These are phyloP conservation scores for Dryas integrifolia DNA, from an alignment of 331 rosid species.

Conservation along the genomic window DNA sequence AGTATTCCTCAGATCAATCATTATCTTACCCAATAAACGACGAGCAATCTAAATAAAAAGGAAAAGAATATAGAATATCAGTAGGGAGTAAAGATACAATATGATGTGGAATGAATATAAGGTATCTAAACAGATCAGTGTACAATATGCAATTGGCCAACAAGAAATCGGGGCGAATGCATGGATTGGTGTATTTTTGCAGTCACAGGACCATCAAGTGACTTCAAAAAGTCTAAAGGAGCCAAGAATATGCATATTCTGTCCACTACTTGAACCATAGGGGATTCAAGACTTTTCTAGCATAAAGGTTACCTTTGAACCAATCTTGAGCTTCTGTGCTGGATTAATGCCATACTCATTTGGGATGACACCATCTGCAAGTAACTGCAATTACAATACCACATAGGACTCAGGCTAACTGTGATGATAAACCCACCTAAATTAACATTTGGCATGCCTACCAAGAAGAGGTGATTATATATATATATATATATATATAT, in stretches of 20 bases:
- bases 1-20: conserved; percentile 93
- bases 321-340: conserved; percentile 85
- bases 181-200: not conserved
- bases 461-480: conserved; percentile 7
- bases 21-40: conserved; percentile 85
- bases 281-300: not conserved
- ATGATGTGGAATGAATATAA: not conserved
- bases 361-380: conserved; percentile 98
- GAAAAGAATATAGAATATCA: conserved; percentile 6
- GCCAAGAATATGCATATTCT: not conserved
- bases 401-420: conserved; percentile 20
- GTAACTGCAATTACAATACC: conserved; percentile 52
- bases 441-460: conserved; percentile 12
- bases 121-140: not conserved
- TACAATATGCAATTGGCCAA: not conserved
- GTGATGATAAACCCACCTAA: conserved; percentile 12
- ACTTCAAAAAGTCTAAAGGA: not conserved
- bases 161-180: not conserved
- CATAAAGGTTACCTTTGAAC: conserved; percentile 69
- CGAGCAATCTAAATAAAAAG: conserved; percentile 73
- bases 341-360: conserved; percentile 98
- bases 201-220: not conserved
- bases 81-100: not conserved
- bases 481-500: too few species aligned
- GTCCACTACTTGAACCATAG: not conserved